Evolutionary conservation across 2,329 filamentous ascomycete genomes (phyloP).

Genomic region (Trichoderma harzianum): DNA sequence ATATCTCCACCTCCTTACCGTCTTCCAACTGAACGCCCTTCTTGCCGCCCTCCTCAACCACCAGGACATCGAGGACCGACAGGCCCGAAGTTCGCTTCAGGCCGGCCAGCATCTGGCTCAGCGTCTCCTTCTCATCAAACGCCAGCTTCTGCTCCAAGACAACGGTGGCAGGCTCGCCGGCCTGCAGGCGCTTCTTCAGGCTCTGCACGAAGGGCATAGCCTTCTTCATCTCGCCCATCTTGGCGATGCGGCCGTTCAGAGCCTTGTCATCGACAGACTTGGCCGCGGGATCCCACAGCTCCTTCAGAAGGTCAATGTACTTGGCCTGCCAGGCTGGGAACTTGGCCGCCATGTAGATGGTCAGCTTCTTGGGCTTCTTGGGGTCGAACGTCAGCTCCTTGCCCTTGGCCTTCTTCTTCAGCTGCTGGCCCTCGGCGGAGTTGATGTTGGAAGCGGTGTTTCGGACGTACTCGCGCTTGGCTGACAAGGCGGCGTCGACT

Average conservation of each 20-base stretch:
- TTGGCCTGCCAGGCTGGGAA: slow-evolving; percentile 92
- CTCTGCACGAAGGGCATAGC: slow-evolving; percentile 94
- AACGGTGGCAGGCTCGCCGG: slow-evolving; percentile 60
- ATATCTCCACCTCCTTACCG: slow-evolving; percentile 54
- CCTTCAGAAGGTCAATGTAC: slow-evolving; percentile 75
- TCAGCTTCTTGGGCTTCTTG: slow-evolving; percentile 86
- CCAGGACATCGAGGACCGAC: slow-evolving; percentile 67
- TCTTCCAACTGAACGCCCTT: slow-evolving; percentile 54
- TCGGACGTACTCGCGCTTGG: slow-evolving; percentile 79
- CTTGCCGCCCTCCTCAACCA: slow-evolving; percentile 68
- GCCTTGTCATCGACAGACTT: slow-evolving; percentile 74
- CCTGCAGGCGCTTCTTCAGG: slow-evolving; percentile 78
- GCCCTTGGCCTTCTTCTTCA: slow-evolving; percentile 91
- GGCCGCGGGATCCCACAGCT: slow-evolving; percentile 61
- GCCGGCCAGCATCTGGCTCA: slow-evolving; percentile 74
- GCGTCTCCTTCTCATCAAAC: slow-evolving; percentile 77
- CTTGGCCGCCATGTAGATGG: slow-evolving; percentile 73
- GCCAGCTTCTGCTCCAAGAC: slow-evolving; percentile 82
- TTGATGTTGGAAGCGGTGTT: slow-evolving; percentile 70
- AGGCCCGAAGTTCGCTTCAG: slow-evolving; percentile 73
- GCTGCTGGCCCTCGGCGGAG: slow-evolving; percentile 75
- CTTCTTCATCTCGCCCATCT: slow-evolving; percentile 90
- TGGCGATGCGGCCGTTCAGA: slow-evolving; percentile 72
- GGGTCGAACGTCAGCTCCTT: slow-evolving; percentile 83
- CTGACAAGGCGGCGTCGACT: slow-evolving; percentile 64